Conservation (phyloP, 202 grass and related monocot species). For the Panicum virgatum region DNA sequence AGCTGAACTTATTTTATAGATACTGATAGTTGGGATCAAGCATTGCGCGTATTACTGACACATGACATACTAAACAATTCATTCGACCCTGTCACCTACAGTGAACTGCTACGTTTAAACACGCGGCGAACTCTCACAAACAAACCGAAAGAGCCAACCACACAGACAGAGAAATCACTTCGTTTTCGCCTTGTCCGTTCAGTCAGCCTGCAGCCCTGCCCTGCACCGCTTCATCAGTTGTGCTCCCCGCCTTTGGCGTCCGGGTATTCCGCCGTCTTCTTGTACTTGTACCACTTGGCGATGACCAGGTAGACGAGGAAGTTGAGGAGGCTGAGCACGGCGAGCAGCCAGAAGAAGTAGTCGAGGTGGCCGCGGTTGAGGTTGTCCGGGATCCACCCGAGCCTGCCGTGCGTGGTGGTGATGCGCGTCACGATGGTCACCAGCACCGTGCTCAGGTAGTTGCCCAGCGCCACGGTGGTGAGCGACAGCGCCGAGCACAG, state of each 20-base stretch:
- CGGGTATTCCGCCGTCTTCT: conserved; percentile 62
- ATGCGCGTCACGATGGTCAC: conserved; percentile 66
- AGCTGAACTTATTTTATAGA: not conserved
- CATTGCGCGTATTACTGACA: conserved; percentile 1
- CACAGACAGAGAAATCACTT: conserved; percentile 16
- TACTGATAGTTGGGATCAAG: not conserved
- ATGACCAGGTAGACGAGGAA: conserved; percentile 71
- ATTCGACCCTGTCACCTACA: not conserved
- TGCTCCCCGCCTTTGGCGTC: conserved; percentile 16
- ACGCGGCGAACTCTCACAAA: not conserved
- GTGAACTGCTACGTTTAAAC: not conserved
- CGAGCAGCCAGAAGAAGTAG: conserved; percentile 93
- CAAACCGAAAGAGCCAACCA: not conserved
- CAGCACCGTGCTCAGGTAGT: conserved; percentile 78
- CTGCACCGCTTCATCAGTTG: not conserved
- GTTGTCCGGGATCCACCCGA: conserved; percentile 91
- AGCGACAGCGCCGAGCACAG: conserved; percentile 78
- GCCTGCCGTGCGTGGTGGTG: conserved; percentile 52
- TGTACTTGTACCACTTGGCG: conserved; percentile 80
- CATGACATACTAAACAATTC: not conserved
- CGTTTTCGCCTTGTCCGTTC: not conserved
- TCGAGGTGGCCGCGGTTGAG: conserved; percentile 83
- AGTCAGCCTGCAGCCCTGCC: not conserved
- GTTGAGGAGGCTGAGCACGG: conserved; percentile 66
- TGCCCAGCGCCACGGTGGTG: conserved; percentile 69